These are phyloP conservation scores for Russula virescens DNA, from an alignment of 768 basidiomycete genomes.

Conservation along the genomic window DNA sequence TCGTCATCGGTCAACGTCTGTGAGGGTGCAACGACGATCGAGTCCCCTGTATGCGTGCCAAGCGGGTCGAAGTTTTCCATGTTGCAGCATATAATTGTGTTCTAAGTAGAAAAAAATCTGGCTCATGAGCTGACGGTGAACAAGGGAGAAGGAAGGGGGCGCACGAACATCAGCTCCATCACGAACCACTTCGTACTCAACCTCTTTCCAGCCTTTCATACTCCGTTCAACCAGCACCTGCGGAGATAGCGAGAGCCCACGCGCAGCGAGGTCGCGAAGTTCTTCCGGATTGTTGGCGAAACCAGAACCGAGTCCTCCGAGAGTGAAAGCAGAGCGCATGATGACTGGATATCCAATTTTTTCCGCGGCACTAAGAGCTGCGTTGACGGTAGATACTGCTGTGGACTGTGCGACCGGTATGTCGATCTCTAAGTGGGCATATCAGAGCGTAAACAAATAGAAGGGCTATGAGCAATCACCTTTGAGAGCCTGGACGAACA, in stretches of 20 bases:
- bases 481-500: too few species aligned
- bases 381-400: constrained; percentile 93
- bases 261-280: constrained; percentile 89
- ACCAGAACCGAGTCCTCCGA: constrained; percentile 97
- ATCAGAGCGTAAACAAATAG: constrained; percentile 83
- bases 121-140: neutral
- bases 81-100: constrained; percentile 99
- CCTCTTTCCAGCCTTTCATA: constrained; percentile 99
- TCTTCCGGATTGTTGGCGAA: constrained; percentile 95
- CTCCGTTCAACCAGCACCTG: constrained; percentile 96
- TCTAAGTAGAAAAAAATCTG: constrained; percentile 40
- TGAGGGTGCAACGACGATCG: constrained; percentile 97
- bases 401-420: constrained; percentile 63
- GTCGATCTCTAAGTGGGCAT: constrained; percentile 44
- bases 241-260: constrained; percentile 82
- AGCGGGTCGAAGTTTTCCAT: constrained; percentile 99
- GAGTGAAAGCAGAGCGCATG: constrained; percentile 91
- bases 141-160: neutral
- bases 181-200: constrained; percentile 98
- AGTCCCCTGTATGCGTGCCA: constrained; percentile 98
- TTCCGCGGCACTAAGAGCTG: constrained; percentile 86
- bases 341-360: constrained; percentile 96
- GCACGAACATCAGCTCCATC: constrained; percentile 88
- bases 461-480: constrained; percentile 34
- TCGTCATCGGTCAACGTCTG: constrained; percentile 97